These are phyloP conservation scores for Lathyrus aphaca DNA, from an alignment of 306 rosid genomes.

Conservation along the genomic window DNA sequence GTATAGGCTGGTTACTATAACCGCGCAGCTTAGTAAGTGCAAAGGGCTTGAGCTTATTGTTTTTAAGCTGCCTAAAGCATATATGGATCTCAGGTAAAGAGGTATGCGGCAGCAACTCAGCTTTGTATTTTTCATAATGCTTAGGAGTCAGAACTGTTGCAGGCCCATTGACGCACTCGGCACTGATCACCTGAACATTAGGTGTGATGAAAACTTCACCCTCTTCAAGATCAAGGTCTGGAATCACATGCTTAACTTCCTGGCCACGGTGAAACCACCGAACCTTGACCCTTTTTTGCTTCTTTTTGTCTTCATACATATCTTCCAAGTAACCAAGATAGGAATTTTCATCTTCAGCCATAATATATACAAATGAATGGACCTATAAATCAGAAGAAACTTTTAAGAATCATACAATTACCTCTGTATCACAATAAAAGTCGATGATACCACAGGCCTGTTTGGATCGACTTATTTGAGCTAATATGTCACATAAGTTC, in stretches of 20 bases:
- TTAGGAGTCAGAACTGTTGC: slow-evolving; percentile 77
- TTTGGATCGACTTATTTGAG: not conserved
- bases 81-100: slow-evolving; percentile 57
- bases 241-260: slow-evolving; percentile 60
- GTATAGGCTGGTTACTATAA: slow-evolving; percentile 65
- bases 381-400: slow-evolving; percentile 56
- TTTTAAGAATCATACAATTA: slow-evolving; percentile 30
- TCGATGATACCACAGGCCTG: not conserved
- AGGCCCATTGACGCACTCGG: slow-evolving; percentile 77
- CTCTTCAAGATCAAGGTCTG: slow-evolving; percentile 63
- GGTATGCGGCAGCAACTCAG: slow-evolving; percentile 40
- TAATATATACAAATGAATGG: slow-evolving; percentile 75
- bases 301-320: slow-evolving; percentile 84
- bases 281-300: slow-evolving; percentile 72
- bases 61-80: slow-evolving; percentile 72
- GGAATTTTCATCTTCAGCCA: slow-evolving; percentile 67
- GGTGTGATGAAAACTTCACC: slow-evolving; percentile 84
- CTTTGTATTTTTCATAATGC: slow-evolving; percentile 67
- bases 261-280: slow-evolving; percentile 77
- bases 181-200: slow-evolving; percentile 82
- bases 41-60: slow-evolving; percentile 67
- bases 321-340: slow-evolving; percentile 91
- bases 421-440: not conserved
- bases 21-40: slow-evolving; percentile 68
- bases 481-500: not conserved